Evolutionary conservation across 495 filamentous ascomycete species (phyloP), one percentile per base, ranked within the genome.

Genomic region (Xylaria scruposa): DNA sequence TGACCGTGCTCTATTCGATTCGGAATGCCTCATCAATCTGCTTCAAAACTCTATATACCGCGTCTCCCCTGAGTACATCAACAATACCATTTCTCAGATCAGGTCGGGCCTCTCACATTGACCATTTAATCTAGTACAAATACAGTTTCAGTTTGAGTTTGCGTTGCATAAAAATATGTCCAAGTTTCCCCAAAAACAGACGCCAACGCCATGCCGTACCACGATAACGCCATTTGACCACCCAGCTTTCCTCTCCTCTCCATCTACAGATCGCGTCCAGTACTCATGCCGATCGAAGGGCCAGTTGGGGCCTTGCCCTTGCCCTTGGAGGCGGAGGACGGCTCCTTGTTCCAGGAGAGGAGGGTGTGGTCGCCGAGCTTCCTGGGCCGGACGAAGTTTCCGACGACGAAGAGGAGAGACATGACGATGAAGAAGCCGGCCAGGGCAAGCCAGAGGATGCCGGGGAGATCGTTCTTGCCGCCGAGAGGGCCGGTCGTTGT

Each of bases 291-390:
- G 36, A 79, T 72, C 10, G 75, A 63, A 5, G 77, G 78, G 63
- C 78, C 79, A 6, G 77, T 74, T 10, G 70, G 70, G 44, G 81
- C 79, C 70, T 77, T 76, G 67, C 75, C 79, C 40, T 80, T 78
- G 68, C 76, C 75, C 61, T 77, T 79, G 63, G 73, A 77, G 26
- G 81, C 88, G 6, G 86, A 87, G 53, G 83, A 88, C 1, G 91
- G 89, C 29, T 96, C 93, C 78, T 94, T 95, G 82, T 98, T 97
- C 97, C 97, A 99, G 10, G 92, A 93, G 49, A 99, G 87, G 81
- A 98, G 98, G 38, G 94, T 97, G 79, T 97, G 96, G 80, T 99
- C 96, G 36, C 96, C 96, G 56, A 99, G 88, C 91, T 98, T 98
- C 73, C 96, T 95, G 70, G 73, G 96, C 77, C 92, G 95, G 78